A percentile compares a stretch with the other conserved stretches of the same genome.
phyloP scores from a whole-genome alignment of 2,329 filamentous ascomycete genomes.

The Colletotrichum sidae region DNA sequence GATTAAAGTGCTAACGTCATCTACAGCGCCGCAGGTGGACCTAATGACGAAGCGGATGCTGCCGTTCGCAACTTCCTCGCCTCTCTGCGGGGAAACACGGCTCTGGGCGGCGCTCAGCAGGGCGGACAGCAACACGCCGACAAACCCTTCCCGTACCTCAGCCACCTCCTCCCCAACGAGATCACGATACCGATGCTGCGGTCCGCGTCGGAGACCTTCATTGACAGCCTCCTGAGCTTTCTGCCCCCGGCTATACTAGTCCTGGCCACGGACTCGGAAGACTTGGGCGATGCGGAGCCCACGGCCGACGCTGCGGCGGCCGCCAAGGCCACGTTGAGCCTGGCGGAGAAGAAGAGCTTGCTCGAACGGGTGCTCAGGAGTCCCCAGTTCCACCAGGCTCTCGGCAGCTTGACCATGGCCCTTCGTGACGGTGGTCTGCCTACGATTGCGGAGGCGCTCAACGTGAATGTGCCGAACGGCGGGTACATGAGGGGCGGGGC shows the following conservation, averaged over 20 bases:
- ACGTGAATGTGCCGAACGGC: constrained; percentile 84
- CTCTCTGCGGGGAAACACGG: constrained; percentile 74
- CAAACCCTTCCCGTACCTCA: constrained; percentile 83
- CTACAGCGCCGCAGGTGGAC: constrained; percentile 39
- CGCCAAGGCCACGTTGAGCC: constrained; percentile 78
- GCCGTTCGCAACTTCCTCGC: constrained; percentile 90
- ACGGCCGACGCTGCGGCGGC: constrained; percentile 76
- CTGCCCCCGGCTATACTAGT: constrained; percentile 84
- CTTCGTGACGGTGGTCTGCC: constrained; percentile 91
- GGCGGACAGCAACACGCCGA: constrained; percentile 53
- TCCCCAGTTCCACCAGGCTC: constrained; percentile 90
- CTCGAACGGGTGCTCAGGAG: constrained; percentile 86
- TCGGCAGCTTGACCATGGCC: constrained; percentile 87
- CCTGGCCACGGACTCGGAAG: constrained; percentile 74
- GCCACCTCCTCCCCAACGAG: constrained; percentile 83
- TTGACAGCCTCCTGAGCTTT: constrained; percentile 81
- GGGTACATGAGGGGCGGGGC: constrained; percentile 82
- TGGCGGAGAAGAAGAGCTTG: constrained; percentile 82
- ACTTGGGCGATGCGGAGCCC: constrained; percentile 71
- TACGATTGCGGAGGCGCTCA: constrained; percentile 87
- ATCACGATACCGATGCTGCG: constrained; percentile 84
- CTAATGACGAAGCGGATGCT: constrained; percentile 73
- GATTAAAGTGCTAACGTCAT: constrained; percentile 33
- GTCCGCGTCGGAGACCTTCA: constrained; percentile 69
- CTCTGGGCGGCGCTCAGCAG: constrained; percentile 47